Percentiles rank a stretch among this genome's conserved stretches.
These are phyloP conservation scores for Crithidia brevicula DNA, from an alignment of 208 protist genomes.

Conservation along the genomic window DNA sequence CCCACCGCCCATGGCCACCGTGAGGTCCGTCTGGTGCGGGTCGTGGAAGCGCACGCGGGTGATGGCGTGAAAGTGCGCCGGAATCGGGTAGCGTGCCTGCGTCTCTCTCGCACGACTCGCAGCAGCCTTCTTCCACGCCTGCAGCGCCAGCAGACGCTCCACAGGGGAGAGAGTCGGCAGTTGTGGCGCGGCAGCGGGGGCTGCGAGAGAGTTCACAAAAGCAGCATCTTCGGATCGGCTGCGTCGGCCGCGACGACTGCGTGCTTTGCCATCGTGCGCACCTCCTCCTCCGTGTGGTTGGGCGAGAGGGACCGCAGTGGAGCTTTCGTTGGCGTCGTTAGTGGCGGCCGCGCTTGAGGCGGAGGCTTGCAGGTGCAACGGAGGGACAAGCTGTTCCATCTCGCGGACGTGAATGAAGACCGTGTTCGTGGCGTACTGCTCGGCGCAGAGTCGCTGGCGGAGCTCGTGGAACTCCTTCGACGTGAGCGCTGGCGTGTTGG, in stretches of 20 bases:
- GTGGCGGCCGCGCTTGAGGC: background rate
- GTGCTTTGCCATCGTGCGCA: conserved; percentile 6
- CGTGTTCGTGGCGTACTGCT: conserved; percentile 69
- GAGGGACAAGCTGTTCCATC: conserved; percentile 82
- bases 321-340: background rate
- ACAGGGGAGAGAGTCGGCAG: conserved; percentile 34
- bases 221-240: background rate
- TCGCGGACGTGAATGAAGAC: conserved; percentile 83
- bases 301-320: background rate
- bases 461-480: conserved; percentile 39
- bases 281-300: background rate
- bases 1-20: conserved; percentile 60
- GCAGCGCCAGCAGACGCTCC: conserved; percentile 63
- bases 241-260: conserved; percentile 22
- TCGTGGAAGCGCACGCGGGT: conserved; percentile 76
- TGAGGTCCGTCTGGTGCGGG: conserved; percentile 51
- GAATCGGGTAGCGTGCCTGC: conserved; percentile 48
- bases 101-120: conserved; percentile 36
- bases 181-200: background rate
- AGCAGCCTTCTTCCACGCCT: conserved; percentile 64
- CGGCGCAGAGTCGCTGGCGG: conserved; percentile 58
- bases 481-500: conserved; percentile 1
- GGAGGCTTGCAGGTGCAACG: conserved; percentile 47
- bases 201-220: background rate
- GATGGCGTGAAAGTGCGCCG: conserved; percentile 71